Conservation (phyloP, 495 filamentous ascomycete genomes). For the Daldinia decipiens region DNA sequence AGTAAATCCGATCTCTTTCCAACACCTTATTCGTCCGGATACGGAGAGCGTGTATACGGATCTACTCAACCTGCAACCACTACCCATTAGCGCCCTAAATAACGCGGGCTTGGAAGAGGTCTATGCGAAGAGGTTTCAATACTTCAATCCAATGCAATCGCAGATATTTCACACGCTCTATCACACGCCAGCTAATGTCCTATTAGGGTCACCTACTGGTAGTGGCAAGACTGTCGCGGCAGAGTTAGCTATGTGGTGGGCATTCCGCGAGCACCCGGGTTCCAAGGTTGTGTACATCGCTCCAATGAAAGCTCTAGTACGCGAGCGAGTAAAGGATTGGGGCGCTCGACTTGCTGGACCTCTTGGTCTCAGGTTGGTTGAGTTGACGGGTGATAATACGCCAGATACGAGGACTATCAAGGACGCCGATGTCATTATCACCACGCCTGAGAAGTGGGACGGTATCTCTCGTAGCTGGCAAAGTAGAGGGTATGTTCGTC, state of each 20-base stretch:
- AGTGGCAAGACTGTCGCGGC: slow-evolving; percentile 97
- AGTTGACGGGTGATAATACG: slow-evolving; percentile 98
- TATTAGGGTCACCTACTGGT: slow-evolving; percentile 96
- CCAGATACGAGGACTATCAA: slow-evolving; percentile 94
- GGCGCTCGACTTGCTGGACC: slow-evolving; percentile 80
- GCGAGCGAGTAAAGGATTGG: slow-evolving; percentile 97
- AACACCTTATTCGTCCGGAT: slow-evolving; percentile 96
- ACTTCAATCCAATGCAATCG: slow-evolving; percentile 99
- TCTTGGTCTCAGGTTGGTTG: slow-evolving; percentile 90
- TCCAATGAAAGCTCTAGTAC: slow-evolving; percentile 98
- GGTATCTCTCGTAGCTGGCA: slow-evolving; percentile 99
- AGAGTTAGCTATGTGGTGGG: slow-evolving; percentile 99
- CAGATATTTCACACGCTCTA: slow-evolving; percentile 97
- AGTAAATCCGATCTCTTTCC: slow-evolving; percentile 93
- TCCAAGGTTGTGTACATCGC: slow-evolving; percentile 99
- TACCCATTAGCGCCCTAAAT: slow-evolving; percentile 88
- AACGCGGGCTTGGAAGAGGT: slow-evolving; percentile 88
- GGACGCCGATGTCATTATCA: slow-evolving; percentile 97
- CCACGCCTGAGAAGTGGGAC: slow-evolving; percentile 99
- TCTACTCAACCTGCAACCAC: slow-evolving; percentile 87
- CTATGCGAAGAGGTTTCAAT: slow-evolving; percentile 87
- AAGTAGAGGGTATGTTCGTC: slow-evolving; percentile 91
- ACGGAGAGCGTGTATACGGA: slow-evolving; percentile 98
- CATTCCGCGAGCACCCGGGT: slow-evolving; percentile 92
- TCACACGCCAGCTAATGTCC: slow-evolving; percentile 87